Conservation (phyloP, 2,329 filamentous ascomycete genomes). For the Venturia nashicola region DNA sequence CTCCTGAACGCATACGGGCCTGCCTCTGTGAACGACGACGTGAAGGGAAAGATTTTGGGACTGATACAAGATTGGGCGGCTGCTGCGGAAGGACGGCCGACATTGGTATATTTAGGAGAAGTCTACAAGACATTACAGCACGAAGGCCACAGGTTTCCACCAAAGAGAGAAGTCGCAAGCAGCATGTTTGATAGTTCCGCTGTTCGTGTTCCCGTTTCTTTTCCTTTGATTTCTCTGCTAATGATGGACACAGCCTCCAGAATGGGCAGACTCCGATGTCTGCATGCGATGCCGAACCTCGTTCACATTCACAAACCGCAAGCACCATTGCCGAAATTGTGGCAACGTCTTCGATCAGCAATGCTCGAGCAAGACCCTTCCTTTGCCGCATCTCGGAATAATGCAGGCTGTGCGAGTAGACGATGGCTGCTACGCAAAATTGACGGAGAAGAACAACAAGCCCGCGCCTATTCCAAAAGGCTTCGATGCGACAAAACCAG, state of each 20-base stretch:
- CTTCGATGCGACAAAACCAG: slow-evolving; percentile 35
- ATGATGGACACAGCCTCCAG: slow-evolving; percentile 55
- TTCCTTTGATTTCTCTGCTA: slow-evolving; percentile 6
- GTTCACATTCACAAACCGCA: slow-evolving; percentile 96
- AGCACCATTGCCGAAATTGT: slow-evolving; percentile 96
- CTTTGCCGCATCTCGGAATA: slow-evolving; percentile 87
- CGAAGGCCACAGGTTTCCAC: slow-evolving; percentile 84
- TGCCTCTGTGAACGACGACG: slow-evolving; percentile 68
- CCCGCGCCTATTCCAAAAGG: slow-evolving; percentile 28
- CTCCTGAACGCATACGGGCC: slow-evolving; percentile 69
- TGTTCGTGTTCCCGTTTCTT: slow-evolving; percentile 40
- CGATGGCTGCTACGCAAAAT: slow-evolving; percentile 84
- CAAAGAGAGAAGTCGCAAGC: slow-evolving; percentile 73
- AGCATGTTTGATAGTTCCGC: slow-evolving; percentile 97
- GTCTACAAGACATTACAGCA: slow-evolving; percentile 71
- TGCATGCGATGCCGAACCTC: slow-evolving; percentile 95
- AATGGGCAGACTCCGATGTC: slow-evolving; percentile 96
- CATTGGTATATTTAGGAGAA: slow-evolving; percentile 76
- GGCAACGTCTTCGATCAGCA: slow-evolving; percentile 95
- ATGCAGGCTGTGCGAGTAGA: slow-evolving; percentile 84
- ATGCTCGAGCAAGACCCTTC: slow-evolving; percentile 79
- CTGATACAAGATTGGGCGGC: slow-evolving; percentile 88
- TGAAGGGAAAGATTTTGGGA: slow-evolving; percentile 82
- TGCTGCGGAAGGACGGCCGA: slow-evolving; percentile 73
- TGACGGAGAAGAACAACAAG: slow-evolving; percentile 57